Base-by-base conservation (phyloP, 306 rosid genomes). In the Corylus heterophylla region DNA sequence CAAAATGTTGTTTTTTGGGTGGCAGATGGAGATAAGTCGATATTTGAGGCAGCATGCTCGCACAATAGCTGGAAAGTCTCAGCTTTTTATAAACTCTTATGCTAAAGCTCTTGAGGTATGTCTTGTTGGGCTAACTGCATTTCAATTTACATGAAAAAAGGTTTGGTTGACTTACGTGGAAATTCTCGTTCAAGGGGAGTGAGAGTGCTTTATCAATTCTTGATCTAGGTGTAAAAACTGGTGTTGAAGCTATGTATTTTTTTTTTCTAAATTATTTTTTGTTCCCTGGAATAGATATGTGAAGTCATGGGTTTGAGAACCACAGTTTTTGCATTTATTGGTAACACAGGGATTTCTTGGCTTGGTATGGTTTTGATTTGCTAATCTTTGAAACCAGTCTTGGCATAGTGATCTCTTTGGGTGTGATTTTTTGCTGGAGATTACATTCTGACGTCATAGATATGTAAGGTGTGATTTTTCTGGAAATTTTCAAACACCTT, bases 21-120 rank as follows among this genome's bases (percentile, higher is more conserved):
- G 86, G 72, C 88, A 96, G 99, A 96, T 96, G 98, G 99, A 96
- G 88, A 85, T 96, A 85, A 96, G 99, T 82, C 92, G 98, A 73
- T 91, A 88, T 75, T 80, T 96, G 83, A 85, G 99, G 88, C 96
- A 91, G 78, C 90, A 96, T 86, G 98, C 99, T 42, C 97, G 98
- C 16, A 85, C 92, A 78, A 93, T 96, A 79, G 92, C 93, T 17
- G 99, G 99, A 39, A 96, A 92, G 82, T 88, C 99, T 79, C 98
- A 93, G 74, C 92, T 91, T 82, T 96, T 96, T 78, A 96, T 96
- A 17, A 96, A 96, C 85, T 89, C 99, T 5, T 96, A 93, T 71
- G 99, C 99, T 13, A 96, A 96, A 85, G 99, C 99, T 74, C 93
- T 96, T 70, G 99, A 96, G 97, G 99, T 90, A 74, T 73, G 80